Percentiles rank a stretch among this genome's conserved stretches.
phyloP scores from a whole-genome alignment of 73 alveolate species.

The Blepharisma japonicum region DNA sequence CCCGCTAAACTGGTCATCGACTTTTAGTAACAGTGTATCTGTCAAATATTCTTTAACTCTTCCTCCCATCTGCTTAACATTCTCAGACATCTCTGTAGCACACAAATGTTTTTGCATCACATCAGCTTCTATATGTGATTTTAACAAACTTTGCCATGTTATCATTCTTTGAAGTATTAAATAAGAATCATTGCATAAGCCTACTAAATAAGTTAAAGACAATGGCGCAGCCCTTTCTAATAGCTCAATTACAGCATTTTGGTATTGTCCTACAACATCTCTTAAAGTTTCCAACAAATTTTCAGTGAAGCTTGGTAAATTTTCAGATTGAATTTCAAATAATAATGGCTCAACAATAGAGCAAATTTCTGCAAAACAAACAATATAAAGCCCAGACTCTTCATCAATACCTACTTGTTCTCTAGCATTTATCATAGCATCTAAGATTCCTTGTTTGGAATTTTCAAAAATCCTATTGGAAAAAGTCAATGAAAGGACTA shows the following conservation, averaged over 20 bases:
- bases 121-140: constrained; percentile 54
- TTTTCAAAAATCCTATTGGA: constrained; percentile 46
- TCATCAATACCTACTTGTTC: constrained; percentile 39
- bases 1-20: not conserved
- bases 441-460: constrained; percentile 40
- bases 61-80: constrained; percentile 41
- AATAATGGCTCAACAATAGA: constrained; percentile 34
- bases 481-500: constrained; percentile 41
- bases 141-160: constrained; percentile 42
- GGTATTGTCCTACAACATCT: not conserved
- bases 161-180: constrained; percentile 36
- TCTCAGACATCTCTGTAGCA: constrained; percentile 44
- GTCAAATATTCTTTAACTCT: constrained; percentile 50
- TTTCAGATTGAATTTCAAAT: not conserved
- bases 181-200: constrained; percentile 44
- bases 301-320: not conserved
- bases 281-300: not conserved
- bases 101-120: constrained; percentile 49
- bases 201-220: constrained; percentile 40
- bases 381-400: constrained; percentile 41
- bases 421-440: constrained; percentile 42
- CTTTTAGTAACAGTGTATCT: not conserved
- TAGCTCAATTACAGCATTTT: constrained; percentile 21
- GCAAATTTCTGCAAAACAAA: constrained; percentile 49
- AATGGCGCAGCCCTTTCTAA: constrained; percentile 44